Conservation (phyloP, 768 basidiomycete genomes). For the Zangia roseola region DNA sequence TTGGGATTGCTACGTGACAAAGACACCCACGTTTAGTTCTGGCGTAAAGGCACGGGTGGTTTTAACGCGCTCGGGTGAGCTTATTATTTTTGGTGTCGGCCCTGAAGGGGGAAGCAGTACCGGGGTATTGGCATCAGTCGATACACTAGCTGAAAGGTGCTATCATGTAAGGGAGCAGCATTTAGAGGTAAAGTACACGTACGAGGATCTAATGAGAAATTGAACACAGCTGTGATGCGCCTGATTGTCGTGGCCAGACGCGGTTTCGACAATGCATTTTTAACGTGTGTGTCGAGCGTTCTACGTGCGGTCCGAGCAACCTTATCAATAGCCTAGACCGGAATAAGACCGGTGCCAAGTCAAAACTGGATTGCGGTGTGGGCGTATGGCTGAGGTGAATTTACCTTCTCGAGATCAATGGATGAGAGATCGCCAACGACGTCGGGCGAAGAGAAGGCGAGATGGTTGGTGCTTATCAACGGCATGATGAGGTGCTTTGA, state of each 20-base stretch:
- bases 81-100: conserved; percentile 14
- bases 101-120: conserved; percentile 34
- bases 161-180: conserved; percentile 12
- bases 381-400: not conserved
- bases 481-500: conserved; percentile 79
- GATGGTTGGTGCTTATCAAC: conserved; percentile 66
- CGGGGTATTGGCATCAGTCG: conserved; percentile 45
- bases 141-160: conserved; percentile 47
- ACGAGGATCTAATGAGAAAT: conserved; percentile 67
- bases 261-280: conserved; percentile 67
- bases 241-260: conserved; percentile 64
- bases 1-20: conserved; percentile 1
- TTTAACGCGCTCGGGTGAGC: conserved; percentile 2
- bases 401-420: conserved; percentile 66
- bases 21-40: conserved; percentile 21
- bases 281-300: conserved; percentile 67
- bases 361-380: conserved; percentile 3
- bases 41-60: conserved; percentile 5
- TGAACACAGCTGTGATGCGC: conserved; percentile 71
- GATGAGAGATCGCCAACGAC: conserved; percentile 54
- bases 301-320: conserved; percentile 67
- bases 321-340: conserved; percentile 62
- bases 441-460: conserved; percentile 64
- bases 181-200: conserved; percentile 31
- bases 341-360: conserved; percentile 1